phyloP scores from a whole-genome alignment of 2,329 filamentous ascomycete genomes.

The Pyricularia pennisetigena region DNA sequence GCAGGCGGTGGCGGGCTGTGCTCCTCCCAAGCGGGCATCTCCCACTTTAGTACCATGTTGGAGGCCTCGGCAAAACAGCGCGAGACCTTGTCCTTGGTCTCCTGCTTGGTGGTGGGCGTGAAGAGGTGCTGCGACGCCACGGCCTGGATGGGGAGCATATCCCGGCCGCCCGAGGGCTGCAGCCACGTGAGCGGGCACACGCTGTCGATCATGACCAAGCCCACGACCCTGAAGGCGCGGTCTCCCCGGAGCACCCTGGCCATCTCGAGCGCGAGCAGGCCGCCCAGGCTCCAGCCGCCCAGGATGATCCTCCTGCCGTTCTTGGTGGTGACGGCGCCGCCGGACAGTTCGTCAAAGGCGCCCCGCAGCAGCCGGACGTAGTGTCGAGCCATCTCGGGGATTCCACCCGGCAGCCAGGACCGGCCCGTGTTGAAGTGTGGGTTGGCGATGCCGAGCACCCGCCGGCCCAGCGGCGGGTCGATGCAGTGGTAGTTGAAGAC shows the following conservation, averaged over 20 bases:
- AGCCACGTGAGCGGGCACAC: conserved; percentile 21
- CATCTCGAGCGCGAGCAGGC: conserved; percentile 39
- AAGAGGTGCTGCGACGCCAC: conserved; percentile 4
- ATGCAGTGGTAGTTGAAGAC: conserved; percentile 48
- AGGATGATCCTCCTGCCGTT: conserved; percentile 28
- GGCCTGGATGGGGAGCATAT: not conserved
- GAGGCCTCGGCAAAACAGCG: conserved; percentile 31
- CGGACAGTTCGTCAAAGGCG: conserved; percentile 22
- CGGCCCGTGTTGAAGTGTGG: conserved; percentile 36
- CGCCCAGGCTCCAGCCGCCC: conserved; percentile 48
- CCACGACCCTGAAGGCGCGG: conserved; percentile 27
- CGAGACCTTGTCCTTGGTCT: conserved; percentile 18
- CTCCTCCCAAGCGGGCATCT: conserved; percentile 18
- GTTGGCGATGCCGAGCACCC: conserved; percentile 45
- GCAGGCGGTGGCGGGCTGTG: conserved; percentile 23
- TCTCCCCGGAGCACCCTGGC: conserved; percentile 27
- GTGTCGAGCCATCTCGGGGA: conserved; percentile 41
- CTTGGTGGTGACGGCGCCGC: not conserved
- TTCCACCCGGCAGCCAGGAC: conserved; percentile 35
- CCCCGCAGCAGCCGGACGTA: conserved; percentile 37
- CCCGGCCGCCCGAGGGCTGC: not conserved
- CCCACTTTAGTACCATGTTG: conserved; percentile 29
- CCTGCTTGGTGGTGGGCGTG: conserved; percentile 14
- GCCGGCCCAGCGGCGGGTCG: conserved; percentile 30
- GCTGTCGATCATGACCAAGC: conserved; percentile 44